A percentile compares a stretch with the other conserved stretches of the same genome.
Conservation (phyloP, 192 early-diverging fungal genomes). For the Gryganskiella cystojenkinii region DNA sequence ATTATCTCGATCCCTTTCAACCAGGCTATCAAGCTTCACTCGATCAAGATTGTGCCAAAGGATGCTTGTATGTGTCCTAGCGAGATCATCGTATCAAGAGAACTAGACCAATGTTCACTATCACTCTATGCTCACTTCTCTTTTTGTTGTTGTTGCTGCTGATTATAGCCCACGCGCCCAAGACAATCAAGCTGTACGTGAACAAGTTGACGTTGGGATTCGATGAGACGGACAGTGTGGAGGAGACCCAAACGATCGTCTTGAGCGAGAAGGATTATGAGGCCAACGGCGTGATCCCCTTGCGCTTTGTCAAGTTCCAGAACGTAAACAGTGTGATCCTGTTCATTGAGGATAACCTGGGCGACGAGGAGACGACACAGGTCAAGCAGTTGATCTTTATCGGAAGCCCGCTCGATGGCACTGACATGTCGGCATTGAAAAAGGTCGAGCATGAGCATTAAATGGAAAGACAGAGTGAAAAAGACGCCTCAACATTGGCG, state of each 20-base stretch:
- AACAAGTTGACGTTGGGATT: slow-evolving; percentile 87
- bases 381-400: slow-evolving; percentile 85
- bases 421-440: slow-evolving; percentile 48
- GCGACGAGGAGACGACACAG: slow-evolving; percentile 83
- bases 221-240: slow-evolving; percentile 85
- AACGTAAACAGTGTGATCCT: slow-evolving; percentile 82
- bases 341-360: slow-evolving; percentile 90
- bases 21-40: slow-evolving; percentile 82
- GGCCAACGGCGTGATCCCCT: slow-evolving; percentile 70
- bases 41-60: slow-evolving; percentile 67
- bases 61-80: slow-evolving; percentile 57
- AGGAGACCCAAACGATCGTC: slow-evolving; percentile 80
- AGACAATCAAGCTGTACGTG: slow-evolving; percentile 87
- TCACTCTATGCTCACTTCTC: background rate
- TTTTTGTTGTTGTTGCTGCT: background rate
- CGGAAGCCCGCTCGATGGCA: slow-evolving; percentile 61
- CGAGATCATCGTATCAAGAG: too few species aligned
- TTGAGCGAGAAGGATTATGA: slow-evolving; percentile 77
- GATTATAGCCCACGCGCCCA: slow-evolving; percentile 77
- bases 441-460: slow-evolving; percentile 47
- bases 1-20: slow-evolving; percentile 90
- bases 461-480: slow-evolving; percentile 3
- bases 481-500: background rate
- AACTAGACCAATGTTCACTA: too few species aligned
- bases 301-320: slow-evolving; percentile 97